Base-by-base conservation (phyloP, 2,329 filamentous ascomycete genomes). In the Sporothrix brunneoviolacea region DNA sequence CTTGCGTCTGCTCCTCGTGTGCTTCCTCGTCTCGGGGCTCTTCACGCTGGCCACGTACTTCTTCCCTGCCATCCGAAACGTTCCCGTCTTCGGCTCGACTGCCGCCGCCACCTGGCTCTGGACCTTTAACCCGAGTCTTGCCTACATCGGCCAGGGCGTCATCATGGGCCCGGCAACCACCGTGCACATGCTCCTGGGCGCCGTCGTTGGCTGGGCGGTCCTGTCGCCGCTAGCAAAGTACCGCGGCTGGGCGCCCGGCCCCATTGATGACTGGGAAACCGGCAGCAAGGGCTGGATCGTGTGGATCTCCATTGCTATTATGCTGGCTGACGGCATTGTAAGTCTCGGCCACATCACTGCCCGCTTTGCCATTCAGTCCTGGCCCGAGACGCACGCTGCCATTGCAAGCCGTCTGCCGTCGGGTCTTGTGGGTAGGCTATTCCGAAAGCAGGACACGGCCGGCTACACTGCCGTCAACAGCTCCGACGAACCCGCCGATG, bases 271-370 rank as follows among this genome's bases (percentile, higher is more conserved):
- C 64, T 98, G 93, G 93, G 87, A 91, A 53, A 81, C 76, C 15
- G 93, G 93, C 9, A 95, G 89, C 64, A 96, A 97, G 69, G 93
- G 91, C 35, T 98, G 93, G 93, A 97, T 98, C 54, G 88, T 98
- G 0, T 98, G 93, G 93, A 76, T 95, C 3, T 95, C 89, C 30
- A 72, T 98, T 27, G 88, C 93, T 4, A 96, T 98, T 58, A 98
- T 98, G 93, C 76, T 98, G 22, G 88, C 88, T 19, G 93, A 98
- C 67, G 89, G 91, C 0, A 76, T 98, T 4, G 79, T 97, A 55
- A 96, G 87, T 60, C 78, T 98, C 9, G 82, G 86, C 2, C 90
- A 91, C 73, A 77, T 96, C 36, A 72, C 86, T 1, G 57, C 86
- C 3, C 79, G 80, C 4, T 62, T 63, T 1, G 39, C 42, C 18